Conservation (phyloP, 2,329 filamentous ascomycete species). For the Pseudogymnoascus sp. region DNA sequence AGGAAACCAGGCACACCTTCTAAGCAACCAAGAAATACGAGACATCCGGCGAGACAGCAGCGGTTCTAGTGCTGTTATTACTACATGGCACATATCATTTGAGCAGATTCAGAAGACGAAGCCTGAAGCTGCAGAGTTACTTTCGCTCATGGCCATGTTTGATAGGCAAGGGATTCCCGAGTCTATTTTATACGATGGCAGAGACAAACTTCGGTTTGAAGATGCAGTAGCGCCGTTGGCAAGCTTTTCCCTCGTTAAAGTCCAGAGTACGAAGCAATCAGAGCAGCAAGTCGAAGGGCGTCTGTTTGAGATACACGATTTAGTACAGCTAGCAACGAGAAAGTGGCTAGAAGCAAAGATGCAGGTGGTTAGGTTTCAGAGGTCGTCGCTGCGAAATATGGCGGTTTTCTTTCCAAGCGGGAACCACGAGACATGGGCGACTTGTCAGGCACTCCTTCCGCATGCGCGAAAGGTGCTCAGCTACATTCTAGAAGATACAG, state of each 20-base stretch:
- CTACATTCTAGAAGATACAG: background rate
- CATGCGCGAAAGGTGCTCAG: background rate
- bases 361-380: conserved; percentile 14
- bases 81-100: conserved; percentile 33
- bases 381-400: conserved; percentile 17
- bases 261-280: conserved; percentile 13
- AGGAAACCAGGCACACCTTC: conserved; percentile 23
- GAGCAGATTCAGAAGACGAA: conserved; percentile 29
- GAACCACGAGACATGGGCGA: conserved; percentile 28
- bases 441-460: conserved; percentile 19
- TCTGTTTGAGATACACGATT: conserved; percentile 17
- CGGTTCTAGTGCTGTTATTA: conserved; percentile 30
- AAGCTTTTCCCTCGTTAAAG: conserved; percentile 32
- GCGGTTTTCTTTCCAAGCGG: conserved; percentile 17
- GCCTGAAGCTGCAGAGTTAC: conserved; percentile 15
- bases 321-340: conserved; percentile 20
- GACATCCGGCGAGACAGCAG: conserved; percentile 30
- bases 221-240: conserved; percentile 30
- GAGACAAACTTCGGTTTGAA: conserved; percentile 22
- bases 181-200: conserved; percentile 11
- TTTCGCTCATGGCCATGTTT: conserved; percentile 20
- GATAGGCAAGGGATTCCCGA: conserved; percentile 22
- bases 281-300: conserved; percentile 11
- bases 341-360: conserved; percentile 20
- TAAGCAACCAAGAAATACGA: conserved; percentile 25